Percentiles rank a stretch among this genome's conserved stretches.
Evolutionary conservation across 2,329 filamentous ascomycete genomes (phyloP).

Genomic region (Aspergillus costaricaensis): DNA sequence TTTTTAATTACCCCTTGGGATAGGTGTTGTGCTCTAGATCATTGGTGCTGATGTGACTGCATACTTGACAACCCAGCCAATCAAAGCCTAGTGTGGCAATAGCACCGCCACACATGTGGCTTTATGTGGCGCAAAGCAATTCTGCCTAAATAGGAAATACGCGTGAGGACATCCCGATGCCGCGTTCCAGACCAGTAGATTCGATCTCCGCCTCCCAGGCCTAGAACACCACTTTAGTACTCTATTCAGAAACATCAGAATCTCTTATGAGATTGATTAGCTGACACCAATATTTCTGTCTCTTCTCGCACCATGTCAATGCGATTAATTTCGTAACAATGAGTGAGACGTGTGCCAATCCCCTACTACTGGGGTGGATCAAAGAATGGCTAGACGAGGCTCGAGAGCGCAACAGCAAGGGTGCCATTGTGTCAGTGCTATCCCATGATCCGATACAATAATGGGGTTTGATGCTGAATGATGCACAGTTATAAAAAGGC

Average conservation of each 20-base stretch:
- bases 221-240: neutral
- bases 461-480: slow-evolving; percentile 12
- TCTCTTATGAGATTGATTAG: neutral
- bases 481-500: slow-evolving; percentile 68
- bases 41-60: neutral
- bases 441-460: neutral
- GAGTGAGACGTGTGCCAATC: slow-evolving; percentile 61
- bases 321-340: slow-evolving; percentile 8
- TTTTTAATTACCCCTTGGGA: no score
- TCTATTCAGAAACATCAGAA: neutral
- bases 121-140: slow-evolving; percentile 9
- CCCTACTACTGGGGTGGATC: slow-evolving; percentile 70
- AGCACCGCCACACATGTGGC: slow-evolving; percentile 2
- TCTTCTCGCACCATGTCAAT: neutral
- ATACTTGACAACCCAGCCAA: neutral
- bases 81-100: neutral
- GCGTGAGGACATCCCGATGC: slow-evolving; percentile 15
- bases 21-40: no score
- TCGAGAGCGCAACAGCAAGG: slow-evolving; percentile 69
- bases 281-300: neutral
- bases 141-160: slow-evolving; percentile 15
- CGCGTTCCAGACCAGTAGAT: slow-evolving; percentile 1
- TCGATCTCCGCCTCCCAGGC: neutral
- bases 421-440: slow-evolving; percentile 54
- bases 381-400: slow-evolving; percentile 75